Base-by-base conservation (phyloP, 129 eudicot genomes). In the Dittrichia graveolens region DNA sequence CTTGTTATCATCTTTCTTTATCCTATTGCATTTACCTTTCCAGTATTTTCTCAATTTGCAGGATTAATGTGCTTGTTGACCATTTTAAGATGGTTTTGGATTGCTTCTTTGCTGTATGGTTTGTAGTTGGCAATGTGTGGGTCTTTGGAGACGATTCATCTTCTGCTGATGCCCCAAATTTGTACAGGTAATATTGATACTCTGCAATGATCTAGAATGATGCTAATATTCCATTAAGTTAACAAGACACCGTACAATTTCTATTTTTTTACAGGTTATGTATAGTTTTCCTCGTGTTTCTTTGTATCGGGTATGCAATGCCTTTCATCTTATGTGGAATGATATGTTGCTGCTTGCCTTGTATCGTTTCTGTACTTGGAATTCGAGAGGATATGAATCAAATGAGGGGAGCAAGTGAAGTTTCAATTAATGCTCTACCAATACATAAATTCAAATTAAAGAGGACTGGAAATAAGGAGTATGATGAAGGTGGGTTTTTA, bases 271-370 rank as follows among this genome's bases (percentile, higher is more conserved):
- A 75, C 87, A 87, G 94, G 87, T 76, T 87, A 73, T 84, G 89
- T 77, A 67, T 87, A 75, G 92, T 81, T 50, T 84, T 78, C 58
- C 87, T 87, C 66, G 78, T 87, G 9, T 59, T 87, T 39, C 84
- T 87, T 77, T 87, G 94, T 77, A 79, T 87, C 3, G 94, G 94
- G 72, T 87, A 87, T 80, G 94, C 93, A 24, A 87, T 87, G 94
- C 94, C 94, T 16, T 87, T 87, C 75, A 84, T 87, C 38, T 72
- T 87, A 66, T 87, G 89, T 57, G 85, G 85, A 67, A 84, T 84
- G 92, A 87, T 87, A 44, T 87, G 92, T 72, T 87, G 92, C 78
- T 87, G 92, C 78, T 72, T 87, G 75, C 94, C 94, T 0, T 87
- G 94, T 65, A 82, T 87, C 16, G 78, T 87, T 38, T 84, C 87